Conservation (phyloP, 1,284 basidiomycete species). For the Sutorius eximius region DNA sequence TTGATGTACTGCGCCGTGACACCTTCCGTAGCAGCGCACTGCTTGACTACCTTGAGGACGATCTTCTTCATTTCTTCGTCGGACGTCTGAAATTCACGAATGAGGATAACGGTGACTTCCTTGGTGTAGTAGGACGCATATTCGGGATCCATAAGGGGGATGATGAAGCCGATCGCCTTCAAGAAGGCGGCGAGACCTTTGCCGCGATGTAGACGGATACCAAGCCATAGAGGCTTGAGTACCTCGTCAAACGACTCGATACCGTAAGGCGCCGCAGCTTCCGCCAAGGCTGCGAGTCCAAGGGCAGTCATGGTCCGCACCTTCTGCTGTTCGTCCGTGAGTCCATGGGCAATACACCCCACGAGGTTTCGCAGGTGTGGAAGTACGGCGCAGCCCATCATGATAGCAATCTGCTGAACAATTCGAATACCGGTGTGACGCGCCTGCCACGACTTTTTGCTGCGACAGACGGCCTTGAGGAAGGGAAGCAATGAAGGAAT, state of each 20-base stretch:
- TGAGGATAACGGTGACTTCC: conserved; percentile 96
- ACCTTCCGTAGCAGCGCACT: conserved; percentile 97
- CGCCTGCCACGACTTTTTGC: conserved; percentile 99
- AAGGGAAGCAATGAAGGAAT: conserved; percentile 98
- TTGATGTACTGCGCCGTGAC: conserved; percentile 93
- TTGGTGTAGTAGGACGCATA: conserved; percentile 98
- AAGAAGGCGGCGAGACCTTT: conserved; percentile 98
- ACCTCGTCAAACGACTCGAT: conserved; percentile 99
- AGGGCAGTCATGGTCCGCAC: conserved; percentile 99
- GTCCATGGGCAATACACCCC: conserved; percentile 93
- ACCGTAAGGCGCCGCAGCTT: conserved; percentile 97
- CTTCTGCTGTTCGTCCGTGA: conserved; percentile 98
- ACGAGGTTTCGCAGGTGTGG: conserved; percentile 97
- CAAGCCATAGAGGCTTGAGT: conserved; percentile 96
- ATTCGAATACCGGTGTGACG: conserved; percentile 99
- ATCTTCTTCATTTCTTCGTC: conserved; percentile 99
- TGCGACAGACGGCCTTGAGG: conserved; percentile 96
- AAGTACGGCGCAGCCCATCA: conserved; percentile 99
- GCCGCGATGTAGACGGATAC: conserved; percentile 96
- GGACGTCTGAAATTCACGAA: conserved; percentile 98
- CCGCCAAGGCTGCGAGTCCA: conserved; percentile 93
- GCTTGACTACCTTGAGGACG: conserved; percentile 97
- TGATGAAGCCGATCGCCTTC: conserved; percentile 99
- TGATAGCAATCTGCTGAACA: conserved; percentile 99
- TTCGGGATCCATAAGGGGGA: conserved; percentile 99